Percentiles rank a stretch among this genome's conserved stretches.
These are phyloP conservation scores for Carnegiea gigantea DNA, from an alignment of 179 eudicot species.

Conservation along the genomic window DNA sequence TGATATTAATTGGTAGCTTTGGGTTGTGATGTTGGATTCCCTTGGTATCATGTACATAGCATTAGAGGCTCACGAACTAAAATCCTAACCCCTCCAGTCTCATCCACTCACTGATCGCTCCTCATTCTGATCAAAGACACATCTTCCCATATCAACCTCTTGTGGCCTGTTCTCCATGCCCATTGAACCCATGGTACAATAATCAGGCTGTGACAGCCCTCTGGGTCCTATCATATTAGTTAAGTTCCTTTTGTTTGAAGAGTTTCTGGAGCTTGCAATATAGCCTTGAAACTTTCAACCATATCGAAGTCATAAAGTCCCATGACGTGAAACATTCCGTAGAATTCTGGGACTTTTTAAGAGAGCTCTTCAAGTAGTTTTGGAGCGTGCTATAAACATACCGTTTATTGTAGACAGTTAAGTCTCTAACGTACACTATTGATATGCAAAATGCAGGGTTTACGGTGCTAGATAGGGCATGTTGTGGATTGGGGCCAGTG, in stretches of 20 bases:
- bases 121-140: neutral
- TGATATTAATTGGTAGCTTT: neutral
- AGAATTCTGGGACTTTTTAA: neutral
- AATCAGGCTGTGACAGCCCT: no score
- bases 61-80: no score
- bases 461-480: conserved; percentile 56
- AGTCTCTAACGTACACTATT: neutral
- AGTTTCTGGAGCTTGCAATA: neutral
- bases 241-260: neutral
- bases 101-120: neutral
- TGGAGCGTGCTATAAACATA: no score
- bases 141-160: no score
- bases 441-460: conserved; percentile 51
- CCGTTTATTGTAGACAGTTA: neutral
- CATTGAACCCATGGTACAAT: no score
- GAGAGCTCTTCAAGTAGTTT: no score
- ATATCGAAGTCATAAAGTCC: no score
- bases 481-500: conserved; percentile 76
- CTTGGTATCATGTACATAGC: no score
- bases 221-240: no score
- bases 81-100: neutral
- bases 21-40: neutral
- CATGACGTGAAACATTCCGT: neutral
- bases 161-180: neutral
- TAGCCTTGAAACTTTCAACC: neutral